Conservation (phyloP, 2,329 filamentous ascomycete genomes). For the Neonectria neomacrospora region DNA sequence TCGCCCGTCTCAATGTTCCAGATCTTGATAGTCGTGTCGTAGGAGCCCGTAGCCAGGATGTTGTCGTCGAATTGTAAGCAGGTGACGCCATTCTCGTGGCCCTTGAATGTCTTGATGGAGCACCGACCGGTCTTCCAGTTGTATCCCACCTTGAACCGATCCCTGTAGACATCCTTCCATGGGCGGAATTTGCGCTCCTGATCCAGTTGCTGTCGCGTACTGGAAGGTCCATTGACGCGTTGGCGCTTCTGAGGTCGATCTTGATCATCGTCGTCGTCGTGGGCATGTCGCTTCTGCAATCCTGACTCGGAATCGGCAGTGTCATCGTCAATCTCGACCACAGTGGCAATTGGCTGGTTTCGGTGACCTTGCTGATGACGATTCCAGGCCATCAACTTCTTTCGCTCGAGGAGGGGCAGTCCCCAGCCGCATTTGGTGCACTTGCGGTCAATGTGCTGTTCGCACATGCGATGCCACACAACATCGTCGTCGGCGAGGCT, state of each 20-base stretch:
- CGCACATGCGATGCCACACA: conserved; percentile 97
- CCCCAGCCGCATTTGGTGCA: conserved; percentile 98
- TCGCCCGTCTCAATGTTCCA: conserved; percentile 93
- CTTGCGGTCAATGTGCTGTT: conserved; percentile 94
- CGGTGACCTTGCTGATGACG: conserved; percentile 77
- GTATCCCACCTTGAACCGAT: conserved; percentile 92
- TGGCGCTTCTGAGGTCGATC: conserved; percentile 49
- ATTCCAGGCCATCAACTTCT: conserved; percentile 86
- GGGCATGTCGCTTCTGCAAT: conserved; percentile 49
- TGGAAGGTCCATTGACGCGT: conserved; percentile 40
- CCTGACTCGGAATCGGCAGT: conserved; percentile 39
- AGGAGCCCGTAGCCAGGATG: conserved; percentile 92
- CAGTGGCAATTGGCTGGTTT: conserved; percentile 43
- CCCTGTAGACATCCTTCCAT: conserved; percentile 98
- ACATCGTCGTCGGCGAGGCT: conserved; percentile 95
- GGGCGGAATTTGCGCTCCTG: conserved; percentile 66
- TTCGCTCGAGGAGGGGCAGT: conserved; percentile 87
- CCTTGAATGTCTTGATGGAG: conserved; percentile 83
- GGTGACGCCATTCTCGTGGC: conserved; percentile 79
- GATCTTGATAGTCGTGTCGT: conserved; percentile 94
- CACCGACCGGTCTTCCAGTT: conserved; percentile 98
- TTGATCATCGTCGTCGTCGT: conserved; percentile 44
- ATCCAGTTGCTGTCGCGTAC: conserved; percentile 51
- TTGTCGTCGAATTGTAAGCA: conserved; percentile 78
- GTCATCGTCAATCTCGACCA: conserved; percentile 43